Evolutionary conservation across 2,329 filamentous ascomycete species (phyloP).

Genomic region (Tolypocladium ovalisporum): DNA sequence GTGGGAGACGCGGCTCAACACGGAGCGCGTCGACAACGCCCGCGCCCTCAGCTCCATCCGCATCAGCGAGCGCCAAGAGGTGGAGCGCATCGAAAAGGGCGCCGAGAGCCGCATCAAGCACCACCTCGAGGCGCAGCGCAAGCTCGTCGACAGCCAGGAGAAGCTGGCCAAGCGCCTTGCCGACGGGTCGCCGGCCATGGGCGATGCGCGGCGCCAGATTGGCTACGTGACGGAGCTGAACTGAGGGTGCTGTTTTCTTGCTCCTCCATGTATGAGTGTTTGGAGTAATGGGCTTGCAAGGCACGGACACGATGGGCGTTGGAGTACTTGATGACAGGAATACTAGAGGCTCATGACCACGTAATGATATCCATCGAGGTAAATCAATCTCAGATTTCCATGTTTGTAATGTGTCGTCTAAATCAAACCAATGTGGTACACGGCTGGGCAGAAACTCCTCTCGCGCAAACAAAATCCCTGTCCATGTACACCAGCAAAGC

Average conservation of each 20-base stretch:
- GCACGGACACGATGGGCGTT: neutral
- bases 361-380: too few species aligned
- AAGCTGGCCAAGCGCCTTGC: conserved; percentile 32
- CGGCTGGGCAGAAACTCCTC: neutral
- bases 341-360: neutral
- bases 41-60: conserved; percentile 37
- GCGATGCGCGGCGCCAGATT: conserved; percentile 34
- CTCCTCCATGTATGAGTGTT: neutral
- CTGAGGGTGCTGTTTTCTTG: conserved; percentile 7
- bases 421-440: neutral
- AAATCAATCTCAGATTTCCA: too few species aligned
- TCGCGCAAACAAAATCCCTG: neutral
- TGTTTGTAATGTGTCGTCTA: neutral
- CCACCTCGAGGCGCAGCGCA: conserved; percentile 39
- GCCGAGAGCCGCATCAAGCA: conserved; percentile 33
- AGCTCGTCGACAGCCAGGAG: conserved; percentile 37
- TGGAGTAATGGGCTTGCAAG: neutral
- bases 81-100: conserved; percentile 35
- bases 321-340: neutral
- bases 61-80: conserved; percentile 38
- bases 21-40: conserved; percentile 35
- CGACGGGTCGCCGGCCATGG: conserved; percentile 16
- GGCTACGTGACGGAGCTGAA: conserved; percentile 45
- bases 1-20: conserved; percentile 36
- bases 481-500: neutral